Conservation (phyloP, 345 rosid species). For the Reutealis trisperma region DNA sequence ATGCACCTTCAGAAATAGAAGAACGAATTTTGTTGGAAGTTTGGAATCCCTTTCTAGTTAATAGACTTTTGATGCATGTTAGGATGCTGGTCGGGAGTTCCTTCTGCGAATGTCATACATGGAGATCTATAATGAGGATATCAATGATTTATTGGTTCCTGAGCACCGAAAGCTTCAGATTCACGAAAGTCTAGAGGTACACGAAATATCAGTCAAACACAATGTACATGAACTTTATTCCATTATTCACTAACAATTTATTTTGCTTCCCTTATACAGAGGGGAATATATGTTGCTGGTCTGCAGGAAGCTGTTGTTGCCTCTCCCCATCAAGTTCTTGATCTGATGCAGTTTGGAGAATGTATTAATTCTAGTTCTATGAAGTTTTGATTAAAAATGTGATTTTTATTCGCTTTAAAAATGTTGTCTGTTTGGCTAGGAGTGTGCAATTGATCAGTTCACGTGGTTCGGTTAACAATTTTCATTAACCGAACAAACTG, state of each 20-base stretch:
- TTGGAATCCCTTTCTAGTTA: not conserved
- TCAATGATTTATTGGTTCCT: constrained; percentile 86
- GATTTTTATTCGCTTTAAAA: not conserved
- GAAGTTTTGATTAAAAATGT: not conserved
- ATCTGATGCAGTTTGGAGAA: constrained; percentile 90
- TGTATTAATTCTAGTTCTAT: constrained; percentile 37
- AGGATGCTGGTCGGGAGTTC: constrained; percentile 84
- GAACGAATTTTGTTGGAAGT: not conserved
- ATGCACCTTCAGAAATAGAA: not conserved
- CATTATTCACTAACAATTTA: not conserved
- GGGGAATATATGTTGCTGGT: constrained; percentile 96
- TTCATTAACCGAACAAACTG: too few species aligned
- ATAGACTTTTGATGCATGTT: constrained; percentile 6
- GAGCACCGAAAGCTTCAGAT: constrained; percentile 93
- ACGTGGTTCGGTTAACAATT: too few species aligned
- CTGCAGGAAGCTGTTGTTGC: constrained; percentile 92
- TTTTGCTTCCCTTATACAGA: constrained; percentile 42
- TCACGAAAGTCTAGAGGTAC: constrained; percentile 86
- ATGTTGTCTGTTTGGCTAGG: not conserved
- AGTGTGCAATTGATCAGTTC: too few species aligned
- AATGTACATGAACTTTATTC: not conserved
- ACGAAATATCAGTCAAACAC: constrained; percentile 1
- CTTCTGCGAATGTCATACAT: constrained; percentile 90
- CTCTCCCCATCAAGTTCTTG: constrained; percentile 87
- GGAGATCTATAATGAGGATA: constrained; percentile 96